phyloP scores from a whole-genome alignment of 192 early-diverging fungal genomes.

The Backusella sp. region DNA sequence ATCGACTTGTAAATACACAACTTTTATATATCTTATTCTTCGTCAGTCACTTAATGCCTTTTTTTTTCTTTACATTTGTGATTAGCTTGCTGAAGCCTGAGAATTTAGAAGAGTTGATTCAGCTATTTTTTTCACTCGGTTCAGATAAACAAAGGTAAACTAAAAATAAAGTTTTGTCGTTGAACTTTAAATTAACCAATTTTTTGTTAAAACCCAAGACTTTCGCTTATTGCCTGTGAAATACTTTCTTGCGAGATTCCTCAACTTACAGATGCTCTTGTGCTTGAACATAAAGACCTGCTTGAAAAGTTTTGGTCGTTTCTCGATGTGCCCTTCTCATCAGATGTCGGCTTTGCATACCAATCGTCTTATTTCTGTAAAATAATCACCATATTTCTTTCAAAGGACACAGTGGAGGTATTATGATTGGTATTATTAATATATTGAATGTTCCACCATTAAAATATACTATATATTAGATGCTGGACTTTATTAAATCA shows the following conservation, averaged over 20 bases:
- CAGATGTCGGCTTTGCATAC: background rate
- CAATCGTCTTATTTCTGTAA: conserved; percentile 21
- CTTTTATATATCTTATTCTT: background rate
- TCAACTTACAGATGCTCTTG: conserved; percentile 16
- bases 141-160: conserved; percentile 13
- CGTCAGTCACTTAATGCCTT: background rate
- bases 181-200: background rate
- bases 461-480: conserved; percentile 46
- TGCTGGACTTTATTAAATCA: conserved; percentile 81
- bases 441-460: conserved; percentile 9
- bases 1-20: conserved; percentile 66
- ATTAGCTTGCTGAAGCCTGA: conserved; percentile 7
- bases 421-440: background rate
- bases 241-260: conserved; percentile 19
- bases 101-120: background rate
- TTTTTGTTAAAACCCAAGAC: background rate
- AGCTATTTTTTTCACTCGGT: conserved; percentile 6
- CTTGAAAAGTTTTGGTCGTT: conserved; percentile 14
- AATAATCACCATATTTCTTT: conserved; percentile 14
- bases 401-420: conserved; percentile 18
- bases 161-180: background rate
- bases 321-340: background rate
- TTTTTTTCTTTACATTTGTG: background rate
- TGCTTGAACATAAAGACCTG: conserved; percentile 11
- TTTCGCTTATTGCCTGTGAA: conserved; percentile 18